A percentile compares a stretch with the other conserved stretches of the same genome.
phyloP scores from a whole-genome alignment of 2,329 filamentous ascomycete genomes.

The Hypoxylon sp. region DNA sequence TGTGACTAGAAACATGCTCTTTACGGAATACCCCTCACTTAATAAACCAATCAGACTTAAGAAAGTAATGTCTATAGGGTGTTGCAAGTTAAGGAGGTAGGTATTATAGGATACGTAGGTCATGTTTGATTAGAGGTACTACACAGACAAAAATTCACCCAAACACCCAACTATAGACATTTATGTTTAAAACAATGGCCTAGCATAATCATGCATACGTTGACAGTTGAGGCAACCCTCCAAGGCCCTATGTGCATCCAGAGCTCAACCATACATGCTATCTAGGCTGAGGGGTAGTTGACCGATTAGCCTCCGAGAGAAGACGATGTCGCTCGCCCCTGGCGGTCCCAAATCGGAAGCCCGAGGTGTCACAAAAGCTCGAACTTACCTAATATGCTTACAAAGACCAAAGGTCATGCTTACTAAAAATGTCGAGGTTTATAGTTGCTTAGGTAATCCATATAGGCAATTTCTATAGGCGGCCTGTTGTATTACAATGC shows the following conservation, averaged over 20 bases:
- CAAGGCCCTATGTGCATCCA: not conserved
- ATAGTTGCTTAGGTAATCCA: not conserved
- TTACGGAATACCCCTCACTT: not conserved
- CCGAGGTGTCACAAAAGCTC: no score
- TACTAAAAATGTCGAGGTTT: not conserved
- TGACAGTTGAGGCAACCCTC: not conserved
- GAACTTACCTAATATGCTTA: not conserved
- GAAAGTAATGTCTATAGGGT: not conserved
- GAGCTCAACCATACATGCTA: not conserved
- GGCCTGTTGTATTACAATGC: no score
- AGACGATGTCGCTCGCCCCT: not conserved
- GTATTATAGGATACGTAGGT: not conserved
- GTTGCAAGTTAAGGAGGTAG: not conserved
- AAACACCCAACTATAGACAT: no score
- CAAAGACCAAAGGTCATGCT: not conserved
- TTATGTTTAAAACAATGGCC: no score
- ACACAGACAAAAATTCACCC: no score
- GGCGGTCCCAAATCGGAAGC: not conserved
- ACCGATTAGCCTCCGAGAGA: not conserved
- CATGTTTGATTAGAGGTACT: not conserved
- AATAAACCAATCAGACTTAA: not conserved
- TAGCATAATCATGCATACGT: no score
- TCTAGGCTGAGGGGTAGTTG: slow-evolving; percentile 1
- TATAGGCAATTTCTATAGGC: no score
- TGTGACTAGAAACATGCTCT: not conserved